phyloP scores from a whole-genome alignment of 345 rosid species.

The Populus davidiana region DNA sequence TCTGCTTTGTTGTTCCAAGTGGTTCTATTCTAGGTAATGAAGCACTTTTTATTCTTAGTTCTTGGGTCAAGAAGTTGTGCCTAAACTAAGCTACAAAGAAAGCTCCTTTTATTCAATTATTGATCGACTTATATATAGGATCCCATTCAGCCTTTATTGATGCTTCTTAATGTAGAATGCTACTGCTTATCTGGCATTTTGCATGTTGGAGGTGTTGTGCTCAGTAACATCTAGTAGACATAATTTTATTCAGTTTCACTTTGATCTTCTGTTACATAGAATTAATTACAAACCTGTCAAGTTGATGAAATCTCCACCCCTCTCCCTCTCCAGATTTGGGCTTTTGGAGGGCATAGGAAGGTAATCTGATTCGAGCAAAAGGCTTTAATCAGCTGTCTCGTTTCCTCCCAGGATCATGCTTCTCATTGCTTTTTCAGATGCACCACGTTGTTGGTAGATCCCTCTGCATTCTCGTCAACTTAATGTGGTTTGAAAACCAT shows the following conservation, averaged over 20 bases:
- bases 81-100: not conserved
- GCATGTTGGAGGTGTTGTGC: not conserved
- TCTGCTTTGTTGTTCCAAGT: not conserved
- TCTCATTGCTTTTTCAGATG: not conserved
- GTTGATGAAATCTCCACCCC: not conserved
- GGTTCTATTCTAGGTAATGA: not conserved
- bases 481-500: slow-evolving; percentile 18
- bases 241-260: not conserved
- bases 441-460: slow-evolving; percentile 13
- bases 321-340: slow-evolving; percentile 66
- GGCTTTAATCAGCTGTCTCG: not conserved
- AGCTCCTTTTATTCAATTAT: not conserved
- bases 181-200: not conserved
- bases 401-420: not conserved
- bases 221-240: not conserved
- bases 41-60: not conserved
- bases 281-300: not conserved
- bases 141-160: not conserved
- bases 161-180: not conserved
- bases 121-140: not conserved
- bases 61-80: not conserved
- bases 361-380: slow-evolving; percentile 34
- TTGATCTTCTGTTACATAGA: not conserved
- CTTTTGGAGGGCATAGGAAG: slow-evolving; percentile 85
- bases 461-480: slow-evolving; percentile 4